Evolutionary conservation across 148 eudicot species (phyloP), one percentile per base, ranked within the genome.

Genomic region (Persicaria tinctoria): DNA sequence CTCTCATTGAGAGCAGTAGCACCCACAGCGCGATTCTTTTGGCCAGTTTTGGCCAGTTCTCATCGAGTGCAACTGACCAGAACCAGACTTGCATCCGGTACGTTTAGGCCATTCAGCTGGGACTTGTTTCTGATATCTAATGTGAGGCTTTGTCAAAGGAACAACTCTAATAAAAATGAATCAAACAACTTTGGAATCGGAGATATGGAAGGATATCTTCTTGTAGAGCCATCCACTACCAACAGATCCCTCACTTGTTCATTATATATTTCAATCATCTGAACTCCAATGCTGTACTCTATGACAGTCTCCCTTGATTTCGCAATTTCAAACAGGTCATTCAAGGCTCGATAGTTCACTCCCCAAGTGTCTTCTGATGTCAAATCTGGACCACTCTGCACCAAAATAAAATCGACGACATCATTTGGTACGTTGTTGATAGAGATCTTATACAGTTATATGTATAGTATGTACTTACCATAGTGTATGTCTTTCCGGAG

Each of bases 401-500:
- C 38, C n/a, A 59, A 73, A 32, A 55, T 7, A 1, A 13, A 75
- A 23, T 49, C 4, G 12, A 60, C 60, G 41, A 44, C 50, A 69
- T 45, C 27, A 69, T 69, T 32, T 32, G 41, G 41, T 32, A 32
- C 41, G 41, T 32, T 32, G 41, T 32, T 32, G 41, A 32, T 32
- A 2, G 3, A 32, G 41, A 32, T 32, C 41, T 32, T 32, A 32
- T 32, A 32, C 41, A 32, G 3, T 32, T 32, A 32, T 32, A 32
- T 32, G 41, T 1, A 32, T 32, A 32, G 3, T 32, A 48, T 48
- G 5, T 2, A 71, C 47, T 14, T 90, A 95, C 98, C 98, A 95
- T 95, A 56, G 98, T 95, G 79, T 89, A 95, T 18, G 98, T 95
- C 81, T 95, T 95, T 70, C 98, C 98, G n/a, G 98, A 95, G 69